phyloP scores from a whole-genome alignment of 2,329 filamentous ascomycete genomes.

The Diaporthe helianthi region DNA sequence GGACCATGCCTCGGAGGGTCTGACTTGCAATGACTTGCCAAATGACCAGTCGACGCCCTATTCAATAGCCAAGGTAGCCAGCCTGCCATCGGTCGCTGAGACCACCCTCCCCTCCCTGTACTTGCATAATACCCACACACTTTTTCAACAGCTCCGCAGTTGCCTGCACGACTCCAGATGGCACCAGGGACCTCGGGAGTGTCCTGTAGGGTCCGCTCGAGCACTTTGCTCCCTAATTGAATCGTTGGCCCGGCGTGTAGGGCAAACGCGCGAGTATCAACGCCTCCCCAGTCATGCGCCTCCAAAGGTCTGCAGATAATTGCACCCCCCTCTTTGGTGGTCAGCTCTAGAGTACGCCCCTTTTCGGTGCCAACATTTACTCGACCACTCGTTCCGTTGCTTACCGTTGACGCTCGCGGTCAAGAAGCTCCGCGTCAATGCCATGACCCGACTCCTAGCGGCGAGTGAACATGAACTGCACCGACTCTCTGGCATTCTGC shows the following conservation, averaged over 20 bases:
- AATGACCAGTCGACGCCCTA: too few species aligned
- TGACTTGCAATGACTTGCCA: neutral
- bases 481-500: constrained; percentile 67
- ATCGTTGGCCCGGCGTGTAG: neutral
- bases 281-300: neutral
- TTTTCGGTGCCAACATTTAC: neutral
- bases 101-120: too few species aligned
- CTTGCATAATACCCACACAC: neutral
- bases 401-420: neutral
- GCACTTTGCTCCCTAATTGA: neutral
- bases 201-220: neutral
- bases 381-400: neutral
- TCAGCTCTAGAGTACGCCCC: neutral
- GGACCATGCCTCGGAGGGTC: neutral
- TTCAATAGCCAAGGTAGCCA: neutral
- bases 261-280: neutral
- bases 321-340: neutral
- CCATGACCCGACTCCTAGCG: neutral
- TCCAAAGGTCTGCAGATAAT: neutral
- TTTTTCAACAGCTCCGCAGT: neutral
- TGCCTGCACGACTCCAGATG: neutral
- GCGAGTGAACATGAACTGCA: constrained; percentile 60
- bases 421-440: neutral
- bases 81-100: neutral
- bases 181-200: too few species aligned